These are phyloP conservation scores for Pseudoneurospora amorphoporcata DNA, from an alignment of 495 filamentous ascomycete species.

Conservation along the genomic window DNA sequence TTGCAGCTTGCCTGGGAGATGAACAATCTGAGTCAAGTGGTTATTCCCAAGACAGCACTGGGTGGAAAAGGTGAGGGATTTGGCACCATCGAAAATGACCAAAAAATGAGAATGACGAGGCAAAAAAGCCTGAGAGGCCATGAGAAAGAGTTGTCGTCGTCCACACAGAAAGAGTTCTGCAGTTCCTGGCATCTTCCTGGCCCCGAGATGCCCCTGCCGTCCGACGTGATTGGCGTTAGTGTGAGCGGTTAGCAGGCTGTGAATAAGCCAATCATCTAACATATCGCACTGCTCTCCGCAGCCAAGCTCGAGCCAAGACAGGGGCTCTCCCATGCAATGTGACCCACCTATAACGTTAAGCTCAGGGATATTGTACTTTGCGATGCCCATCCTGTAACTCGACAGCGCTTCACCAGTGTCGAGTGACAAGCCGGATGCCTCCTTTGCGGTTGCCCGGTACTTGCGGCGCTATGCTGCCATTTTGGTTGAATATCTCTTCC, in stretches of 20 bases:
- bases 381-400: slow-evolving; percentile 13
- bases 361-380: slow-evolving; percentile 11
- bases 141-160: neutral
- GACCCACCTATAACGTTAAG: neutral
- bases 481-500: neutral
- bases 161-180: neutral
- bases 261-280: slow-evolving; percentile 25
- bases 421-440: slow-evolving; percentile 13
- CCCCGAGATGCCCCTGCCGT: slow-evolving; percentile 5
- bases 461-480: neutral
- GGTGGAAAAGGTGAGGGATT: neutral
- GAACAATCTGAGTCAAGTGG: neutral
- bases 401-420: slow-evolving; percentile 19
- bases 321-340: slow-evolving; percentile 2
- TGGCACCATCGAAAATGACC: neutral
- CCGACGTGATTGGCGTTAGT: slow-evolving; percentile 31
- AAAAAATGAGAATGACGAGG: neutral
- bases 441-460: neutral
- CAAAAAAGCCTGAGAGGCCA: neutral
- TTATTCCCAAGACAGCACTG: neutral
- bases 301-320: slow-evolving; percentile 10
- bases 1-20: neutral
- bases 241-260: slow-evolving; percentile 30
- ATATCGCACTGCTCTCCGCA: slow-evolving; percentile 12
- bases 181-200: neutral